phyloP scores from a whole-genome alignment of 176 grass and related monocot species.

The Oropetium thomaeum region DNA sequence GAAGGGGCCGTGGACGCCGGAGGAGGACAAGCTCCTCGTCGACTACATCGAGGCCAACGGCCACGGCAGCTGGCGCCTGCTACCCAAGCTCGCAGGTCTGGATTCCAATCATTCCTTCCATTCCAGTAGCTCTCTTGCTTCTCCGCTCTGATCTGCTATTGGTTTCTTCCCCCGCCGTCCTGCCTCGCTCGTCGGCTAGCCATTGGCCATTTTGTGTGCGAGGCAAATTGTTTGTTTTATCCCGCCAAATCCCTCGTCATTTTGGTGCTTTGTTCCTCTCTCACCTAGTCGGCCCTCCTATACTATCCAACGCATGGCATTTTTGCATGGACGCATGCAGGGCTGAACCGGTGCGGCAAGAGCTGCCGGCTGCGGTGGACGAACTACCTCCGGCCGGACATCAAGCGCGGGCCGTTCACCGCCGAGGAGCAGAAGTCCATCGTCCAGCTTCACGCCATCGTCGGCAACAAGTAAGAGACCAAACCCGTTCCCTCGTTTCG shows the following conservation, averaged over 20 bases:
- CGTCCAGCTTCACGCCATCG: constrained; percentile 95
- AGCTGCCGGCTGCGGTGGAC: constrained; percentile 98
- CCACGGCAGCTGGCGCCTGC: constrained; percentile 96
- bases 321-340: constrained; percentile 31
- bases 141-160: not conserved
- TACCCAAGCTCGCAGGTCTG: constrained; percentile 89
- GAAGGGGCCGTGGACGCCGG: constrained; percentile 98
- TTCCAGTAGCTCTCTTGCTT: not conserved
- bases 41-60: constrained; percentile 93
- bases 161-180: not conserved
- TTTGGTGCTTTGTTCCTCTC: not conserved
- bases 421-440: constrained; percentile 93
- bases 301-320: not conserved
- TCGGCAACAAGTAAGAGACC: constrained; percentile 81
- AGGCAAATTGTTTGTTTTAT: not conserved
- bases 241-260: not conserved
- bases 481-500: not conserved
- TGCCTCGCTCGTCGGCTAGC: not conserved
- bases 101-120: not conserved
- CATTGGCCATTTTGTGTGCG: not conserved
- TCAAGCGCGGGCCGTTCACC: constrained; percentile 91
- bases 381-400: constrained; percentile 93
- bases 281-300: not conserved
- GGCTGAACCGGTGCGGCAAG: constrained; percentile 91
- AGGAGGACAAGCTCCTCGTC: constrained; percentile 98